Evolutionary conservation across 2,329 filamentous ascomycete genomes (phyloP).

Genomic region (Venturia pyrina): DNA sequence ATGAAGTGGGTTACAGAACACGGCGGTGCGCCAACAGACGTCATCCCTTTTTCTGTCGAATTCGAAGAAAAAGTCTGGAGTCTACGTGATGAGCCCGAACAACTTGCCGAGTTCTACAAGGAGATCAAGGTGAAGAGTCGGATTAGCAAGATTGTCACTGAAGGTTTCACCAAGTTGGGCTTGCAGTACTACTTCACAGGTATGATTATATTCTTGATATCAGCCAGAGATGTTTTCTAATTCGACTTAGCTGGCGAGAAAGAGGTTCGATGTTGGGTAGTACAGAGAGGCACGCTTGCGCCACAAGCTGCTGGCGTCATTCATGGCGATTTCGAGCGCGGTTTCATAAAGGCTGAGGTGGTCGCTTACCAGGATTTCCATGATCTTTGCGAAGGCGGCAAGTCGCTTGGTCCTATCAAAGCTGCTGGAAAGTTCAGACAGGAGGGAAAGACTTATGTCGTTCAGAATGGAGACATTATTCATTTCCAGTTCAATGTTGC

Average conservation of each 20-base stretch:
- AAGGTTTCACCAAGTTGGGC: conserved; percentile 36
- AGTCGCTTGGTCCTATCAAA: conserved; percentile 37
- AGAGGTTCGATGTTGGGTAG: conserved; percentile 37
- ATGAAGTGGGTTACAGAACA: conserved; percentile 37
- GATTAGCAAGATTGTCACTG: conserved; percentile 35
- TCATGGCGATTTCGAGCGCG: conserved; percentile 34
- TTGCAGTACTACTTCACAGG: conserved; percentile 37
- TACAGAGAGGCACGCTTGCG: conserved; percentile 28
- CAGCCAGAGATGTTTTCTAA: background rate
- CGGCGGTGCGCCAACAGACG: conserved; percentile 31
- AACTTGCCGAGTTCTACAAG: conserved; percentile 27
- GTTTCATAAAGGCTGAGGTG: conserved; percentile 38
- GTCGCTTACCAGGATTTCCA: conserved; percentile 38
- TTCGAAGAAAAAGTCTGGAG: conserved; percentile 36
- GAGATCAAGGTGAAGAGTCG: conserved; percentile 34
- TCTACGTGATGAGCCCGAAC: conserved; percentile 28
- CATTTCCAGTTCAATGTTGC: background rate
- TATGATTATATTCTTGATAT: background rate
- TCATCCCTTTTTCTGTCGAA: conserved; percentile 37
- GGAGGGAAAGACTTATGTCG: conserved; percentile 36
- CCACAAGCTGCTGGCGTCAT: conserved; percentile 35
- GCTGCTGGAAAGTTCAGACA: conserved; percentile 37
- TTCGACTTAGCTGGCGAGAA: conserved; percentile 30
- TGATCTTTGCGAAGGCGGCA: conserved; percentile 33
- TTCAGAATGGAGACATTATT: conserved; percentile 1